Conservation (phyloP, 1,284 basidiomycete species). For the Puccinia novopanici region DNA sequence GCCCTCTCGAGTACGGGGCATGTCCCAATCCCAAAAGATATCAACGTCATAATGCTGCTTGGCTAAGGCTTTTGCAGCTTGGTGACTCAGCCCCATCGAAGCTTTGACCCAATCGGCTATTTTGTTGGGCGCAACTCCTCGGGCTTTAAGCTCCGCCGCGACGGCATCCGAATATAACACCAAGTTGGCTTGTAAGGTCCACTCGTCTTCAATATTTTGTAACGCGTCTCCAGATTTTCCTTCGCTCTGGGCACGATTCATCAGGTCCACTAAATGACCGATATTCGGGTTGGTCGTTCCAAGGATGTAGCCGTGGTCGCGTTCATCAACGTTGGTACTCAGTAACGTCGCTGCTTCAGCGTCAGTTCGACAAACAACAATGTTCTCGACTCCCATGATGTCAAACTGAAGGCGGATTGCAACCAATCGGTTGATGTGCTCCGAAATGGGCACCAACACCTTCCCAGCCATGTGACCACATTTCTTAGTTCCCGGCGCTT, state of each 20-base stretch:
- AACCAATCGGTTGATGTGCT: constrained; percentile 79
- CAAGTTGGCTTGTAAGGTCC: constrained; percentile 72
- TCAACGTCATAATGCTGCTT: constrained; percentile 70
- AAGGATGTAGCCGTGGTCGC: constrained; percentile 72
- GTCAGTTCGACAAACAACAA: constrained; percentile 86
- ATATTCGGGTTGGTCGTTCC: constrained; percentile 67
- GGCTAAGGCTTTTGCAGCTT: constrained; percentile 71
- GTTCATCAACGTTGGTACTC: constrained; percentile 76
- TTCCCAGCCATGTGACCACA: constrained; percentile 93
- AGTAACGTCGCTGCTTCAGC: constrained; percentile 85
- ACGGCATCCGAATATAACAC: constrained; percentile 57
- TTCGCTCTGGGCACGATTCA: constrained; percentile 71
- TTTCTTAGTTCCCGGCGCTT: constrained; percentile 88
- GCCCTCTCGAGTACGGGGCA: constrained; percentile 82
- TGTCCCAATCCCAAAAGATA: constrained; percentile 84
- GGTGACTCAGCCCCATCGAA: constrained; percentile 66
- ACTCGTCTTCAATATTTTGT: constrained; percentile 74
- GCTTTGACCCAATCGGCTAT: constrained; percentile 59
- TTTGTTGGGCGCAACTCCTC: constrained; percentile 29
- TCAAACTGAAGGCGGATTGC: constrained; percentile 84
- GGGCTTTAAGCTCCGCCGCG: constrained; percentile 54
- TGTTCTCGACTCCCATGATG: constrained; percentile 80
- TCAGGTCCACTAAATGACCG: constrained; percentile 71
- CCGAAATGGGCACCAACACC: constrained; percentile 83
- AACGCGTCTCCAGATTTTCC: constrained; percentile 73